Conservation (phyloP, 306 rosid species). For the Pterocarpus macrocarpus region DNA sequence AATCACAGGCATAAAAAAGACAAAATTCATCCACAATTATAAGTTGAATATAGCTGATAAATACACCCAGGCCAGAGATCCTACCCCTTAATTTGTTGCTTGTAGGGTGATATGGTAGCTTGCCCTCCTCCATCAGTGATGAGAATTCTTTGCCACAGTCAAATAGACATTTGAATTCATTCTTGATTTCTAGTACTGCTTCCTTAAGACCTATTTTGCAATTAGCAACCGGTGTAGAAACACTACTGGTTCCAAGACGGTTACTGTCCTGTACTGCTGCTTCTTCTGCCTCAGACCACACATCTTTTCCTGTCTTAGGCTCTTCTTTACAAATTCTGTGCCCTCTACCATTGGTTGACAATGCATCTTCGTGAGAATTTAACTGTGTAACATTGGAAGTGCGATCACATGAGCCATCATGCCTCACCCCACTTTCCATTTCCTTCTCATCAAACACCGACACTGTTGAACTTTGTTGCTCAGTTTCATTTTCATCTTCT, state of each 20-base stretch:
- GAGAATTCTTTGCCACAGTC: conserved; percentile 46
- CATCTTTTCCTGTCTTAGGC: not conserved
- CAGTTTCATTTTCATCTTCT: conserved; percentile 47
- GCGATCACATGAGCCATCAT: conserved; percentile 3
- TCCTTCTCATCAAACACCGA: conserved; percentile 7
- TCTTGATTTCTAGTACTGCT: conserved; percentile 47
- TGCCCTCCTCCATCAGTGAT: conserved; percentile 36
- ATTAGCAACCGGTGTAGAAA: conserved; percentile 31
- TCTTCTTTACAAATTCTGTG: not conserved
- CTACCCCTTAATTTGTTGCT: conserved; percentile 48
- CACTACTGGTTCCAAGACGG: conserved; percentile 28
- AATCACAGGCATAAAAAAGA: not conserved
- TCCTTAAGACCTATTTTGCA: conserved; percentile 42
- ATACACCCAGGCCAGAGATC: conserved; percentile 5
- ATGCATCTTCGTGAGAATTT: not conserved
- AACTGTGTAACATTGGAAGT: conserved; percentile 4
- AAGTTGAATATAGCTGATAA: not conserved
- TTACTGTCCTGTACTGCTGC: not conserved
- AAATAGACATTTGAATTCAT: conserved; percentile 40
- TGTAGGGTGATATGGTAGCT: conserved; percentile 40
- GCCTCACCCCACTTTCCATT: conserved; percentile 8
- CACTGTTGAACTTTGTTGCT: not conserved
- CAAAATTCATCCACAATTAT: not conserved
- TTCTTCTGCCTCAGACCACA: conserved; percentile 15
- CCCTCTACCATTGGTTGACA: not conserved